phyloP scores from a whole-genome alignment of 2,329 filamentous ascomycete species.

The Paraconiothyrium brasiliense region DNA sequence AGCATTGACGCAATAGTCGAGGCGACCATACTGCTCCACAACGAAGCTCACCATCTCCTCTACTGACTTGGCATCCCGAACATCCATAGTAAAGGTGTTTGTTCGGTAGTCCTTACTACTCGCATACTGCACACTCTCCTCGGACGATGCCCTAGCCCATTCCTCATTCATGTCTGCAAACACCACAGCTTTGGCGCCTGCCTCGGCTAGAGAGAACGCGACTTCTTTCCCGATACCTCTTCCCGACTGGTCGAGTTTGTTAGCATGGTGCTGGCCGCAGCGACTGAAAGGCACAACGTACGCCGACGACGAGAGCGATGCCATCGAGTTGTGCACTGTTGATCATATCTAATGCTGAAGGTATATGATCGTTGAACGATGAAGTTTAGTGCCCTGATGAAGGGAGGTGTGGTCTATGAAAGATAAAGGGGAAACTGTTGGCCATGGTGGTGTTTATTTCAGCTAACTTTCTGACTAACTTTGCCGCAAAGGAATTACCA shows the following conservation, averaged over 20 bases:
- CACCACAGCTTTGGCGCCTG: conserved; percentile 34
- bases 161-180: conserved; percentile 23
- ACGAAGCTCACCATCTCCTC: conserved; percentile 50
- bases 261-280: background rate
- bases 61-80: conserved; percentile 25
- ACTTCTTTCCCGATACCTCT: conserved; percentile 46
- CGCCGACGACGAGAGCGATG: conserved; percentile 20
- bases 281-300: conserved; percentile 2
- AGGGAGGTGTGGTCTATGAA: background rate
- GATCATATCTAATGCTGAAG: conserved; percentile 9
- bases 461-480: background rate
- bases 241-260: conserved; percentile 20
- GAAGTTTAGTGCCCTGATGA: background rate
- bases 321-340: conserved; percentile 19
- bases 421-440: background rate
- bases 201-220: conserved; percentile 34
- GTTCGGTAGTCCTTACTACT: conserved; percentile 18
- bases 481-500: background rate
- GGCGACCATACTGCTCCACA: conserved; percentile 54
- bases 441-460: background rate
- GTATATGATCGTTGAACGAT: background rate
- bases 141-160: conserved; percentile 15
- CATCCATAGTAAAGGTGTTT: conserved; percentile 15
- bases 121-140: conserved; percentile 19
- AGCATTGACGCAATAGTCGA: conserved; percentile 64